Percentiles rank a stretch among this genome's conserved stretches.
Conservation (phyloP, 2,329 filamentous ascomycete species). For the Monilinia aucupariae region DNA sequence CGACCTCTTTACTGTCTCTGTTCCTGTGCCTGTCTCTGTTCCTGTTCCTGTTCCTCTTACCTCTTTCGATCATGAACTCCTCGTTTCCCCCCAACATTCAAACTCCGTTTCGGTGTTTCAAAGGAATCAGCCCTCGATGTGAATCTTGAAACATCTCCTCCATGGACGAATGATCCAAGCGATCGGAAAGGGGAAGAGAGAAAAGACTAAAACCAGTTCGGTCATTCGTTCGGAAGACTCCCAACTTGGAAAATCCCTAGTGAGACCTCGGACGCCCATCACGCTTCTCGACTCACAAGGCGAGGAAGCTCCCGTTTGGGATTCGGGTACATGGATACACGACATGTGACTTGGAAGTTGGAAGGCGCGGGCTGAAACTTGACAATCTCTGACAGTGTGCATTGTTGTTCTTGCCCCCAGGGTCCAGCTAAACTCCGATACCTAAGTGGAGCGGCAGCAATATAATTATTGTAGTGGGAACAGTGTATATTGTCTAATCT, state of each 20-base stretch:
- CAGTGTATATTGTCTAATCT: too few relatives aligned
- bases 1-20: too few relatives aligned
- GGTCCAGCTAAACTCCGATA: neutral
- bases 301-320: constrained; percentile 12
- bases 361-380: neutral
- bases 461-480: too few relatives aligned
- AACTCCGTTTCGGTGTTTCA: too few relatives aligned
- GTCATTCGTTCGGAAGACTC: neutral
- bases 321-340: neutral
- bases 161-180: neutral
- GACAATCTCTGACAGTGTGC: too few relatives aligned
- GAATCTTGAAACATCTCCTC: constrained; percentile 1
- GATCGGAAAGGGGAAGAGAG: neutral
- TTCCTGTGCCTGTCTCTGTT: too few relatives aligned
- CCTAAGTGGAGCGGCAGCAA: neutral
- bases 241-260: neutral
- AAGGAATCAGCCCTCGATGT: neutral
- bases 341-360: constrained; percentile 8
- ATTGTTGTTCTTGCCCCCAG: neutral
- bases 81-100: neutral
- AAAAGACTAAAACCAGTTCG: neutral
- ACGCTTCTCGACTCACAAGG: neutral
- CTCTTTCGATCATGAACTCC: neutral
- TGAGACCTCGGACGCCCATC: neutral
- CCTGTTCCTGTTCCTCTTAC: too few relatives aligned